Conservation (phyloP, 139 green algal species). For the Auxenochlorella pyrenoidosa region DNA sequence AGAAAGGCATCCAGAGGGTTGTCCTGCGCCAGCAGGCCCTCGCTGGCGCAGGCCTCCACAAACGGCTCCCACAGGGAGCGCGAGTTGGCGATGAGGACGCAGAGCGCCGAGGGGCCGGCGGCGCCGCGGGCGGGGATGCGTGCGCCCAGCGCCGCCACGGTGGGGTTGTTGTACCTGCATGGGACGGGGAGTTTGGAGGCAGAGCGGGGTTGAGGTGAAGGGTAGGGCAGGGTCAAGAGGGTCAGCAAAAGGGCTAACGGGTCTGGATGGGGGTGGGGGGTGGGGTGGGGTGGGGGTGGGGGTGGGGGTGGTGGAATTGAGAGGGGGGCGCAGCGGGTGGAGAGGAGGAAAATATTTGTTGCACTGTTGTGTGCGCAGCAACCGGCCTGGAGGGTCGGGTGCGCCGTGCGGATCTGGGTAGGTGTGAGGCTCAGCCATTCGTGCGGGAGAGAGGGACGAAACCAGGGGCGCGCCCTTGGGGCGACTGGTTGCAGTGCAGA, state of each 20-base stretch:
- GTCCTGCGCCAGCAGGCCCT: slow-evolving; percentile 20
- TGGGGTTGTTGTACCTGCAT: slow-evolving; percentile 44
- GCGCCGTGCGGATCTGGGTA: too few relatives aligned
- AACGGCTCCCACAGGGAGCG: slow-evolving; percentile 50
- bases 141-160: slow-evolving; percentile 21
- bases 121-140: slow-evolving; percentile 12
- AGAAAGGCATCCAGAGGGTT: slow-evolving; percentile 52
- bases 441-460: too few relatives aligned
- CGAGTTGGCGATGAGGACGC: slow-evolving; percentile 52
- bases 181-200: too few relatives aligned
- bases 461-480: too few relatives aligned
- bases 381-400: too few relatives aligned
- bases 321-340: not conserved
- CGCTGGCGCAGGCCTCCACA: slow-evolving; percentile 15
- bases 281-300: not conserved
- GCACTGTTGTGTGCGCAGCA: too few relatives aligned
- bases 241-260: too few relatives aligned
- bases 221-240: too few relatives aligned
- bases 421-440: too few relatives aligned
- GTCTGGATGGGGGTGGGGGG: not conserved
- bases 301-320: not conserved
- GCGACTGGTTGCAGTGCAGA: too few relatives aligned
- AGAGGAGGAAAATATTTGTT: not conserved
- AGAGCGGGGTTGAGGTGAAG: too few relatives aligned
- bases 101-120: slow-evolving; percentile 31